Conservation (phyloP, 176 grass and related monocot species). For the Lolium perenne region DNA sequence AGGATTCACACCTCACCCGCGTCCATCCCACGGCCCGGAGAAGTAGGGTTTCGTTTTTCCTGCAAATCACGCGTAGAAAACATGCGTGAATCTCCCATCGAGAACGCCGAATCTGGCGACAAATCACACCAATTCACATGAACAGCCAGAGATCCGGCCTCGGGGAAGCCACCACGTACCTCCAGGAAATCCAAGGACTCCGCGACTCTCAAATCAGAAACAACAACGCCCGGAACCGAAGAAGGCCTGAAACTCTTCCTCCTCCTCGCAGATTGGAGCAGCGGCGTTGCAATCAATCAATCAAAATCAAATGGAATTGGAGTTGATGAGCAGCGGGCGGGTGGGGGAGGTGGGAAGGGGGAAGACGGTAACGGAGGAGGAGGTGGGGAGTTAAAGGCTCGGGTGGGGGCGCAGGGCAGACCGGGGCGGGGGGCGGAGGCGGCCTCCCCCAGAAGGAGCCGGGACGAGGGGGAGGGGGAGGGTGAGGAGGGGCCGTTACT, state of each 20-base stretch:
- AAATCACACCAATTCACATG: neutral
- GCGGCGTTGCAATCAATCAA: neutral
- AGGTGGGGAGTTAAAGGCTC: conserved; percentile 44
- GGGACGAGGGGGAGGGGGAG: conserved; percentile 22
- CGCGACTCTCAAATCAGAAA: conserved; percentile 36
- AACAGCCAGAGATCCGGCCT: conserved; percentile 19
- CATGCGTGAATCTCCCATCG: neutral
- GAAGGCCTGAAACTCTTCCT: neutral
- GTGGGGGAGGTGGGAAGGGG: conserved; percentile 38
- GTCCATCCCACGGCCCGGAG: conserved; percentile 51
- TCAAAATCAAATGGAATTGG: conserved; percentile 14
- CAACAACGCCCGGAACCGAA: neutral
- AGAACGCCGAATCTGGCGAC: neutral
- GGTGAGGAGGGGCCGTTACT: conserved; percentile 59
- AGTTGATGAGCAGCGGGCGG: conserved; percentile 12
- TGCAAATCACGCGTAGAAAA: conserved; percentile 31
- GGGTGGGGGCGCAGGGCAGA: conserved; percentile 34
- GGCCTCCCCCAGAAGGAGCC: conserved; percentile 73
- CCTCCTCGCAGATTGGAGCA: neutral
- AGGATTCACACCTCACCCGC: conserved; percentile 61
- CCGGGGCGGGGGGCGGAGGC: conserved; percentile 36
- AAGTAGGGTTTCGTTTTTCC: neutral
- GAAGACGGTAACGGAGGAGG: conserved; percentile 58
- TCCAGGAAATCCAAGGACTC: conserved; percentile 39
- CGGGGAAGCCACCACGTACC: conserved; percentile 22